Evolutionary conservation across 192 early-diverging fungal species (phyloP), one percentile per base, ranked within the genome.

Genomic region (Podila epigama): DNA sequence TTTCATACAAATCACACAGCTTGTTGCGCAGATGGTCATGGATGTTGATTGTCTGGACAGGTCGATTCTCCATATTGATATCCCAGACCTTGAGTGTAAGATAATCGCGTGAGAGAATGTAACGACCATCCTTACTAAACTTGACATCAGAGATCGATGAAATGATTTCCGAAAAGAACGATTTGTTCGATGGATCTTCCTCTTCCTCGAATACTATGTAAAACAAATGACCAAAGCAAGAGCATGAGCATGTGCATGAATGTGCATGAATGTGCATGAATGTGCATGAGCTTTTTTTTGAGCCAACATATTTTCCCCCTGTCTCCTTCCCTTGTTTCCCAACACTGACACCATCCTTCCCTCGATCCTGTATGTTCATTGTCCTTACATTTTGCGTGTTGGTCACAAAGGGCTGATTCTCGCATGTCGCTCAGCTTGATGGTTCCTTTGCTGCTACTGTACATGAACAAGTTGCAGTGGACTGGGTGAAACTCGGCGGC

Each of bases 131-230:
- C 37, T 89, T 85, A 77, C 92, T 94, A 79, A 99, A 99, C 85
- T 96, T 96, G 61, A 98, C 88, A 80, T 99, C 97, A 9, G 95
- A 96, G 42, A 98, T 96, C 5, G 97, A 98, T 5, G 96, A 96
- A 52, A 99, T 99, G 81, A 99, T 99, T 81, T 99, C 98, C 36
- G 98, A 98, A 83, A 99, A 99, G 82, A 99, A 99, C n/a, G 96
- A 97, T 83, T 96, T 97, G 79, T 90, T 93, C 27, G 88, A 83
- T 5, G 93, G 93, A 80, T 99, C 98, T 73, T 99, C 97, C 56
- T 91, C 87, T 66, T 95, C 95, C 75, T 97, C 95, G 84, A 97
- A 99, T 48, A 95, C 94, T 75, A 67, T 34, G 22, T n/a, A n/a
- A n/a, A 3, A 12, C 20, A 42, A 0, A 6, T 32, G 13, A 15